phyloP scores from a whole-genome alignment of 371 early-diverging fungal genomes.

The Nematocida sp. region DNA sequence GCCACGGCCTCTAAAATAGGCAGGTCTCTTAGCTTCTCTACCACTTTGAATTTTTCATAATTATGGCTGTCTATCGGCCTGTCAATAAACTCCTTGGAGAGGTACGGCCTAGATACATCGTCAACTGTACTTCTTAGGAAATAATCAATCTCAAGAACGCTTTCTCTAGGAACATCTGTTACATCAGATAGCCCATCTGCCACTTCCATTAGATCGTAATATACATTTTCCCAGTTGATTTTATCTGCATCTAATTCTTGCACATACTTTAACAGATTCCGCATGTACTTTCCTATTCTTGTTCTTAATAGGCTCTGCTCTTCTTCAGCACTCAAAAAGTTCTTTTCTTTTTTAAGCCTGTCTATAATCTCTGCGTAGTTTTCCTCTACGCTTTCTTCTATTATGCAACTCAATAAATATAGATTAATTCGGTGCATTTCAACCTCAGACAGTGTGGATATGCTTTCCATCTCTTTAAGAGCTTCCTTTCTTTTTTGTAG shows the following conservation, averaged over 20 bases:
- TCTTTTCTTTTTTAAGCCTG: conserved; percentile 18
- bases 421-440: conserved; percentile 54
- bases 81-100: neutral
- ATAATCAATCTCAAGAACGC: conserved; percentile 29
- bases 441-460: neutral
- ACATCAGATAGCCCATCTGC: neutral
- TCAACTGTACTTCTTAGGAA: conserved; percentile 9
- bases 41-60: neutral
- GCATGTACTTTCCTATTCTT: conserved; percentile 17
- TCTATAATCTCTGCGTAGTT: conserved; percentile 25
- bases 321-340: neutral
- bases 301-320: conserved; percentile 21
- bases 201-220: conserved; percentile 11
- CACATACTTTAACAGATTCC: conserved; percentile 25
- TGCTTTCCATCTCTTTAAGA: conserved; percentile 11
- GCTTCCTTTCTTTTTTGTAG: conserved; percentile 41
- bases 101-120: neutral
- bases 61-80: neutral
- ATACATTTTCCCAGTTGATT: neutral
- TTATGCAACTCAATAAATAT: conserved; percentile 36
- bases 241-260: neutral
- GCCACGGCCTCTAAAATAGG: conserved; percentile 41
- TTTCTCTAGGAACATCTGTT: conserved; percentile 29
- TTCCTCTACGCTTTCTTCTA: conserved; percentile 15
- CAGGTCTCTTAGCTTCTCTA: conserved; percentile 16